A percentile compares a stretch with the other conserved stretches of the same genome.
Evolutionary conservation across 2,329 filamentous ascomycete genomes (phyloP).

Genomic region (Fusarium denticulatum): DNA sequence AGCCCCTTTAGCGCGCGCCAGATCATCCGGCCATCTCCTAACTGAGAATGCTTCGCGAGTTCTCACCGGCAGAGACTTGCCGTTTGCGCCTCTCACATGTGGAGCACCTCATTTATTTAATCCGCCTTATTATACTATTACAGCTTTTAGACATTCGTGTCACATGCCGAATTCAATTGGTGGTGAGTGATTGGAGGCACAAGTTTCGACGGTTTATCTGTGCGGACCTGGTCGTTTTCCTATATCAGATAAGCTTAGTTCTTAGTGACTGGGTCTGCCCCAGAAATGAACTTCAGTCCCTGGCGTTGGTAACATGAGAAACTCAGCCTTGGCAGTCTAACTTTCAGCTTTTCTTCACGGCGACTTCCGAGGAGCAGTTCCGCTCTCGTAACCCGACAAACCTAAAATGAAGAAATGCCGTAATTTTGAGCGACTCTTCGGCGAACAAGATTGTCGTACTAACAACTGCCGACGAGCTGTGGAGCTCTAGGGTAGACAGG

Average conservation of each 20-base stretch:
- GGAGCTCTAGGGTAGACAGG: background rate
- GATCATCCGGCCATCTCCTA: background rate
- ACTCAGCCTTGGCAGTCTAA: background rate
- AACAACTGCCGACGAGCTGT: background rate
- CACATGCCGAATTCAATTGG: background rate
- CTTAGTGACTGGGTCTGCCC: background rate
- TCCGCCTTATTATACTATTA: background rate
- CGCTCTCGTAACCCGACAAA: background rate
- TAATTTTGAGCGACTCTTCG: background rate
- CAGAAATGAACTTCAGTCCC: background rate
- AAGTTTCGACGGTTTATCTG: background rate
- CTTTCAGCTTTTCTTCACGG: background rate
- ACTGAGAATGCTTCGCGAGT: conserved; percentile 1
- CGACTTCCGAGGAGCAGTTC: background rate
- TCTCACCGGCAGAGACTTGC: background rate
- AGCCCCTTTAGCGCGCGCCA: background rate
- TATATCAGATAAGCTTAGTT: background rate
- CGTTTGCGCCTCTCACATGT: background rate
- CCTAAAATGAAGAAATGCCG: background rate
- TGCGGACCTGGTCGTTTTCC: background rate
- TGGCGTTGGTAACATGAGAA: background rate
- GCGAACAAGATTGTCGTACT: background rate
- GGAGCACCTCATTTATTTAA: background rate
- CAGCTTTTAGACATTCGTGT: background rate
- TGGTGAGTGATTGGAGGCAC: background rate